Evolutionary conservation across 805 yeast species (phyloP).

Genomic region (Komagataella pseudopastoris): DNA sequence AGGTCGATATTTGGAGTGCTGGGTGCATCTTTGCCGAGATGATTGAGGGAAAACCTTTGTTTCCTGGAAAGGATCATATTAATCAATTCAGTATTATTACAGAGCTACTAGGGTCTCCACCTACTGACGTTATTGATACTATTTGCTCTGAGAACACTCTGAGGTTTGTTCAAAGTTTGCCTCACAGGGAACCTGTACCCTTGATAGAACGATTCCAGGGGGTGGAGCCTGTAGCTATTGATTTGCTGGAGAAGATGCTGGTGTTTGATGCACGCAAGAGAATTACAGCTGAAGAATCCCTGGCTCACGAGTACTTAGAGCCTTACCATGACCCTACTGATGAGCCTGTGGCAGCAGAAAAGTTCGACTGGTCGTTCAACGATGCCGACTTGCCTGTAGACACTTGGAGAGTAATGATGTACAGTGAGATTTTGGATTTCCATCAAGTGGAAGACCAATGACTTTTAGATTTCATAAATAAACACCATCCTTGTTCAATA

Average conservation of each 20-base stretch:
- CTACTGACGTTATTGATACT: conserved; percentile 89
- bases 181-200: conserved; percentile 87
- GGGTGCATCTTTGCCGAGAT: conserved; percentile 96
- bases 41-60: conserved; percentile 93
- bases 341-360: conserved; percentile 87
- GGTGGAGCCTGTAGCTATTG: conserved; percentile 79
- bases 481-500: conserved; percentile 9
- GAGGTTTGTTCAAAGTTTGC: conserved; percentile 86
- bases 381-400: conserved; percentile 97
- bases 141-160: conserved; percentile 93
- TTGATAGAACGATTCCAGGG: conserved; percentile 67
- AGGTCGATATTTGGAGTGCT: conserved; percentile 96
- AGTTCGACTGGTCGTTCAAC: conserved; percentile 96
- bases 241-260: conserved; percentile 76
- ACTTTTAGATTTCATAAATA: conserved; percentile 4
- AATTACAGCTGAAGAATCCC: conserved; percentile 82
- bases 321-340: conserved; percentile 97
- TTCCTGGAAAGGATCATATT: conserved; percentile 97
- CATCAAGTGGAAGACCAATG: conserved; percentile 60
- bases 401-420: conserved; percentile 99
- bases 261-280: conserved; percentile 93
- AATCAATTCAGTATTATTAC: conserved; percentile 96
- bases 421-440: conserved; percentile 90
- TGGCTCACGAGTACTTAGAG: conserved; percentile 81
- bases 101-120: conserved; percentile 87